phyloP scores from a whole-genome alignment of 1,284 basidiomycete genomes.

The Cutaneotrichosporon mucoides region DNA sequence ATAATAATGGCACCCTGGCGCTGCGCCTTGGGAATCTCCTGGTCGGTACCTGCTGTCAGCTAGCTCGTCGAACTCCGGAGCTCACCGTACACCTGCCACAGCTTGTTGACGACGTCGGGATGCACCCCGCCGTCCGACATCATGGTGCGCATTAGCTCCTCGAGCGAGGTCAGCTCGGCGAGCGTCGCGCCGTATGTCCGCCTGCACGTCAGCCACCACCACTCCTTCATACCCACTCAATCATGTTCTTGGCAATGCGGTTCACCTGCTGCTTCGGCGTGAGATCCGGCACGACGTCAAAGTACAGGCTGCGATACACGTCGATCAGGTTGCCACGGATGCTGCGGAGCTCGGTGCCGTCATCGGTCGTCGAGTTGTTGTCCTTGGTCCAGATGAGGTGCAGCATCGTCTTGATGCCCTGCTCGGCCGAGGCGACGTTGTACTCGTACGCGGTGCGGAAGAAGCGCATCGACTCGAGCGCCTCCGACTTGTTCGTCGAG shows the following conservation, averaged over 20 bases:
- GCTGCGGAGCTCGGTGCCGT: constrained; percentile 79
- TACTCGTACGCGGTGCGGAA: constrained; percentile 83
- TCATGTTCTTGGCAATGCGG: constrained; percentile 97
- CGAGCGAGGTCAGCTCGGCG: constrained; percentile 91
- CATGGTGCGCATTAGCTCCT: constrained; percentile 94
- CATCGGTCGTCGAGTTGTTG: constrained; percentile 67
- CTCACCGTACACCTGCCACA: constrained; percentile 92
- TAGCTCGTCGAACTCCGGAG: constrained; percentile 34
- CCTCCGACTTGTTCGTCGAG: constrained; percentile 88
- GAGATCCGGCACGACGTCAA: constrained; percentile 65
- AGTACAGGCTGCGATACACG: constrained; percentile 84
- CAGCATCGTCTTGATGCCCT: constrained; percentile 86
- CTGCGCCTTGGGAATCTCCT: constrained; percentile 72
- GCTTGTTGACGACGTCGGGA: constrained; percentile 75
- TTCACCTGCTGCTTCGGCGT: constrained; percentile 81
- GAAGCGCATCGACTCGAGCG: constrained; percentile 92
- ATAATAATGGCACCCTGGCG: constrained; percentile 91
- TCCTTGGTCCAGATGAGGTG: constrained; percentile 98
- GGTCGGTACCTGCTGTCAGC: constrained; percentile 59
- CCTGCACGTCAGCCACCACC: constrained; percentile 49
- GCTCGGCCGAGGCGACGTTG: constrained; percentile 70
- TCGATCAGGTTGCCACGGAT: constrained; percentile 83
- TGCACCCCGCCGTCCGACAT: constrained; percentile 75
- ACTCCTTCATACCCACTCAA: constrained; percentile 63
- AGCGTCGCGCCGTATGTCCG: constrained; percentile 85